phyloP scores from a whole-genome alignment of 805 yeast genomes.

The Wickerhamiella sorbophila region DNA sequence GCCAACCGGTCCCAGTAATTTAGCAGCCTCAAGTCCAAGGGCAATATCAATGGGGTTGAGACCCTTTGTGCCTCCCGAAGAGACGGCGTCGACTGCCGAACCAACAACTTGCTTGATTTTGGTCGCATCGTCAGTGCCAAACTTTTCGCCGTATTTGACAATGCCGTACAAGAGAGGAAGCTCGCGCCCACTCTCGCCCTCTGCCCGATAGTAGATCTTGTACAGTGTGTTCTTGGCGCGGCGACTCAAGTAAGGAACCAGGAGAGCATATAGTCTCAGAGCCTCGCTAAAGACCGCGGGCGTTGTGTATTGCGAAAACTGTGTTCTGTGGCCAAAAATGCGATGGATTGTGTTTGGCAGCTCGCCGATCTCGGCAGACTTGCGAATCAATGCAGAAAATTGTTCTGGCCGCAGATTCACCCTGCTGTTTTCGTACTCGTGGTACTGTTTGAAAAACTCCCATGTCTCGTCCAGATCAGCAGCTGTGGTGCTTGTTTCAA shows the following conservation, averaged over 20 bases:
- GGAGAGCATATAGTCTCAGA: conserved; percentile 15
- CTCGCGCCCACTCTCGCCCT: conserved; percentile 9
- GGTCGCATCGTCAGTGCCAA: conserved; percentile 5
- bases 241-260: conserved; percentile 9
- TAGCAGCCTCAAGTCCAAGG: conserved; percentile 6
- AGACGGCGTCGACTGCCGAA: background rate
- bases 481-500: conserved; percentile 9
- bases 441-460: conserved; percentile 13
- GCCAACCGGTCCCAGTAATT: conserved; percentile 1
- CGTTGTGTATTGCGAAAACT: conserved; percentile 3
- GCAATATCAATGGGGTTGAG: conserved; percentile 6
- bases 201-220: conserved; percentile 8
- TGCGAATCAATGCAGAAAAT: conserved; percentile 14
- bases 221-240: conserved; percentile 8
- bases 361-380: conserved; percentile 18
- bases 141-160: conserved; percentile 10
- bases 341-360: conserved; percentile 7
- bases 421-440: conserved; percentile 8
- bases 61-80: background rate
- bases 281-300: conserved; percentile 12
- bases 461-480: conserved; percentile 15
- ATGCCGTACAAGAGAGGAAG: conserved; percentile 10
- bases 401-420: conserved; percentile 13
- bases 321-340: conserved; percentile 3
- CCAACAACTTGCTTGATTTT: conserved; percentile 1